phyloP scores from a whole-genome alignment of 2,329 filamentous ascomycete species.

The Neofusicoccum sp. region DNA sequence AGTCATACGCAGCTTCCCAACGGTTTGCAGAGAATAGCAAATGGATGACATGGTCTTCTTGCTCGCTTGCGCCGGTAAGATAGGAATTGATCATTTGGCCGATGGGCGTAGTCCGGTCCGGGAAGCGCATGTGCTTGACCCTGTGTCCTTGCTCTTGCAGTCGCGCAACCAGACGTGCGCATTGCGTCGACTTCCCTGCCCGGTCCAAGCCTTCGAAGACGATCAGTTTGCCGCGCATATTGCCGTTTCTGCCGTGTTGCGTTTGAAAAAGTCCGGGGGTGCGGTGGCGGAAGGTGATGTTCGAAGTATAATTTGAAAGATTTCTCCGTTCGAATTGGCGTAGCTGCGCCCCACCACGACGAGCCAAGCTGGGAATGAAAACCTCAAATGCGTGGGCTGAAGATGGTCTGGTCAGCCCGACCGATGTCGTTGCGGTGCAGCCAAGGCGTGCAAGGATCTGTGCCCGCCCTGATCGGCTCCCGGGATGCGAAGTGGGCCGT shows the following conservation, averaged over 20 bases:
- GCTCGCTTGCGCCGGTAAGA: slow-evolving; percentile 66
- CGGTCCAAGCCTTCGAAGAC: slow-evolving; percentile 87
- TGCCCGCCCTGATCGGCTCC: slow-evolving; percentile 7
- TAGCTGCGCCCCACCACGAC: no score
- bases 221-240: slow-evolving; percentile 67
- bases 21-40: slow-evolving; percentile 87
- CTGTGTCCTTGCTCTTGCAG: slow-evolving; percentile 52
- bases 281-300: neutral
- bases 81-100: slow-evolving; percentile 85
- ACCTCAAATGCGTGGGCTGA: no score
- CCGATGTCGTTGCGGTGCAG: neutral
- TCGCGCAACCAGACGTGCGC: slow-evolving; percentile 60
- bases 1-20: slow-evolving; percentile 65
- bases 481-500: neutral
- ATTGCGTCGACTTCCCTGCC: slow-evolving; percentile 91
- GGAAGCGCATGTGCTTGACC: slow-evolving; percentile 64
- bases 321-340: no score
- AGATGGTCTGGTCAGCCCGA: neutral
- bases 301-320: neutral
- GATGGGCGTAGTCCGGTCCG: slow-evolving; percentile 82
- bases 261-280: neutral
- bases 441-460: neutral
- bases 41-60: slow-evolving; percentile 88
- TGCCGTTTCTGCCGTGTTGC: neutral
- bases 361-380: no score